Percentiles rank a stretch among this genome's conserved stretches.
These are phyloP conservation scores for Colletotrichum falcatum DNA, from an alignment of 2,329 filamentous ascomycete genomes.

Conservation along the genomic window DNA sequence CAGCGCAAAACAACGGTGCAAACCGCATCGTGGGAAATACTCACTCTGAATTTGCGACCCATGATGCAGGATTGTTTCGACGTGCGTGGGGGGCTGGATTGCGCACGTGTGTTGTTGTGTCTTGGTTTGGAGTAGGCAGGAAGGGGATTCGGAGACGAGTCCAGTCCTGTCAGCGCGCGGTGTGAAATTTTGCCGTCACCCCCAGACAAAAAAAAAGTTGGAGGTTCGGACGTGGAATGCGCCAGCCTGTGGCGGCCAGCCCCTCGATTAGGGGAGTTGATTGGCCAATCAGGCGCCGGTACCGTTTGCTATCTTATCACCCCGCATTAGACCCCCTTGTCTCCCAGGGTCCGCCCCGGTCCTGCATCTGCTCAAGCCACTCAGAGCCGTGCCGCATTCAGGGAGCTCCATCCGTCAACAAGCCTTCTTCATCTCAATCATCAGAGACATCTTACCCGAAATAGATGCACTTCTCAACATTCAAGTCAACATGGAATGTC, in stretches of 20 bases:
- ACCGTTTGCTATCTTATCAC: slow-evolving; percentile 21
- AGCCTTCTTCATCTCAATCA: slow-evolving; percentile 8
- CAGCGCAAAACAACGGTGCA: not conserved
- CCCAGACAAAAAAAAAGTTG: slow-evolving; percentile 19
- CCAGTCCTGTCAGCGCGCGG: slow-evolving; percentile 18
- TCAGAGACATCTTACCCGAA: not conserved
- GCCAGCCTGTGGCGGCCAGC: slow-evolving; percentile 21
- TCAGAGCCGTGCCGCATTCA: not conserved
- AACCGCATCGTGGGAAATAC: not conserved
- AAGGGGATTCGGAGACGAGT: slow-evolving; percentile 9
- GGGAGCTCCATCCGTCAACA: slow-evolving; percentile 1
- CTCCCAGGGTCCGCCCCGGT: slow-evolving; percentile 32
- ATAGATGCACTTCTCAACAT: not conserved
- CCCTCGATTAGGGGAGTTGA: slow-evolving; percentile 13
- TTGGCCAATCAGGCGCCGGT: slow-evolving; percentile 24
- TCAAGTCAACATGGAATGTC: not conserved
- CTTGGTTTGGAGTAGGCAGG: slow-evolving; percentile 2
- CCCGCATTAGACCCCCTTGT: slow-evolving; percentile 30
- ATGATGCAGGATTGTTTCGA: slow-evolving; percentile 18
- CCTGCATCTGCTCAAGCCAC: slow-evolving; percentile 13
- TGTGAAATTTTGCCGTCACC: slow-evolving; percentile 38
- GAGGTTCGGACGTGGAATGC: slow-evolving; percentile 28
- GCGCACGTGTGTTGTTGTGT: slow-evolving; percentile 21
- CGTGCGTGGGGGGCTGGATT: slow-evolving; percentile 20
- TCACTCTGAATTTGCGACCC: slow-evolving; percentile 40